A percentile compares a stretch with the other conserved stretches of the same genome.
These are phyloP conservation scores for Penicillium sp. DNA, from an alignment of 2,329 filamentous ascomycete species.

Conservation along the genomic window DNA sequence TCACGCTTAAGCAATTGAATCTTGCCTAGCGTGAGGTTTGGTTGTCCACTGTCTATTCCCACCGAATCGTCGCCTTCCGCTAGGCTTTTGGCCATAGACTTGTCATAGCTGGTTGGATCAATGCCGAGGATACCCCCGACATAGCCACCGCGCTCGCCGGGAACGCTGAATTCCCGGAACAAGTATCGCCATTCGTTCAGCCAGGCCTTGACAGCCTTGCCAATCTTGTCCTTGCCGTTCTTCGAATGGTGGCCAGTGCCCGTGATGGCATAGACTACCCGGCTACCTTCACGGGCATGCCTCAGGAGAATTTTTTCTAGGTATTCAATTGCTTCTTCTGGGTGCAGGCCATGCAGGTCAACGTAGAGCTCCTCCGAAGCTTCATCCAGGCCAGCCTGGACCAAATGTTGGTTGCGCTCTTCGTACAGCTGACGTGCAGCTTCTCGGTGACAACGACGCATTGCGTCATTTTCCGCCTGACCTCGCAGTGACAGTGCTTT, in stretches of 20 bases:
- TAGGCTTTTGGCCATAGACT: constrained; percentile 28
- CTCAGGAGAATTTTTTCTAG: constrained; percentile 82
- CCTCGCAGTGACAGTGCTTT: constrained; percentile 91
- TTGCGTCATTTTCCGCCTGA: constrained; percentile 93
- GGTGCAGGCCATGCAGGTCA: constrained; percentile 96
- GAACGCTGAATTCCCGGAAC: constrained; percentile 92
- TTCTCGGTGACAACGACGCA: constrained; percentile 94
- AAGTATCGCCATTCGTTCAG: constrained; percentile 94
- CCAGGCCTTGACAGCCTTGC: constrained; percentile 85
- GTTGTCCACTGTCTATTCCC: constrained; percentile 22
- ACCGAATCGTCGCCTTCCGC: constrained; percentile 20
- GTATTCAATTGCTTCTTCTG: constrained; percentile 93
- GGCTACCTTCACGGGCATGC: constrained; percentile 63
- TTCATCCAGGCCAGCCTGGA: constrained; percentile 40
- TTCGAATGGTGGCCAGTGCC: constrained; percentile 97
- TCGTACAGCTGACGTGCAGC: constrained; percentile 89
- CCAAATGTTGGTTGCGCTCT: constrained; percentile 72
- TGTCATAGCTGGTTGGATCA: constrained; percentile 58
- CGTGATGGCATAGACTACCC: constrained; percentile 89
- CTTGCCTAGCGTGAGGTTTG: constrained; percentile 39
- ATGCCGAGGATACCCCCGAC: constrained; percentile 62
- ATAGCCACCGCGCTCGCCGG: constrained; percentile 81
- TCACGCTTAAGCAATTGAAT: constrained; percentile 46
- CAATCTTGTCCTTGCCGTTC: constrained; percentile 97
- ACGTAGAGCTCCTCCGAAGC: constrained; percentile 74